Base-by-base conservation (phyloP, 2,329 filamentous ascomycete genomes). In the Dothistroma septosporum region DNA sequence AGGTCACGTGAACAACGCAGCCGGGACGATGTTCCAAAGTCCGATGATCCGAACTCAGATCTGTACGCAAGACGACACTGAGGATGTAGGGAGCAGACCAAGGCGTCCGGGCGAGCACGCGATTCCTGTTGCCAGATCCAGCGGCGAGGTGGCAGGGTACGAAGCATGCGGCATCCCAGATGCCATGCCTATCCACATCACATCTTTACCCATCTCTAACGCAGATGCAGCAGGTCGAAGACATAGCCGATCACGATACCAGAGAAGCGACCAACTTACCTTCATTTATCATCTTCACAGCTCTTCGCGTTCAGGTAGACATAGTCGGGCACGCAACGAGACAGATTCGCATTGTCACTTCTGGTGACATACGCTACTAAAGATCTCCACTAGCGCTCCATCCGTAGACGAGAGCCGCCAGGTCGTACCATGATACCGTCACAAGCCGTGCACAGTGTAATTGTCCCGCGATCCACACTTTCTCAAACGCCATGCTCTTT, bases 401-500 rank as follows among this genome's bases (percentile, higher is more conserved):
- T n/a, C 31, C 19, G n/a, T n/a, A 11, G 16, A 32, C 12, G n/a
- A 35, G 28, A 53, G 19, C 19, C 9, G 58, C 57, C 24, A 47
- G 44, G 52, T 52, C 53, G 58, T 53, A 60, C 58, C 58, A 55
- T 60, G 58, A 60, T 60, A 60, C 58, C 57, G 46, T 49, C 41
- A 35, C n/a, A 55, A 35, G 41, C 50, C 58, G 50, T 56, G 52
- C 44, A 32, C 24, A 6, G 24, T 28, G 24, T 28, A 28, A 6
- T 53, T 48, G 16, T 46, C 21, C 31, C 8, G 32, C 6, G 16
- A 16, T 24, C 5, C 12, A 14, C 21, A 12, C n/a, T n/a, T 19
- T 12, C 6, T 22, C 28, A 35, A 60, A 60, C 52, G 46, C 58
- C 58, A 21, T 49, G 19, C 53, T 60, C 46, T 53, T 48, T 41